Percentiles rank a stretch among this genome's conserved stretches.
These are phyloP conservation scores for Colletotrichum brevisporum DNA, from an alignment of 2,329 filamentous ascomycete genomes.

Conservation along the genomic window DNA sequence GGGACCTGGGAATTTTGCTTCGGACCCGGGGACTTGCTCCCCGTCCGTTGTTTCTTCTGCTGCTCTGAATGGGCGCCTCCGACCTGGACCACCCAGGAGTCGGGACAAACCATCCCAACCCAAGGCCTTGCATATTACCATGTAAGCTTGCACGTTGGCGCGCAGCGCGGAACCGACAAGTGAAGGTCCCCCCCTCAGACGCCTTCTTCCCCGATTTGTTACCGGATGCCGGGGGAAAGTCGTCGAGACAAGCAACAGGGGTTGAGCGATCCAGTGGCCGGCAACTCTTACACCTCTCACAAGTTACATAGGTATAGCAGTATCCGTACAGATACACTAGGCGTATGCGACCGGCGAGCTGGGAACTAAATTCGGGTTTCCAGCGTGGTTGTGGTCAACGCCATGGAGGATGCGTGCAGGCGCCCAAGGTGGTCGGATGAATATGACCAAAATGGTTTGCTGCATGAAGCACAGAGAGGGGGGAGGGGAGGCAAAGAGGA, in stretches of 20 bases:
- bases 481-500: conserved; percentile 7
- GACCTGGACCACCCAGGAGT: too few species aligned
- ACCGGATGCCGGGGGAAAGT: conserved; percentile 13
- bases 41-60: neutral
- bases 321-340: neutral
- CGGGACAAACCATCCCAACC: too few species aligned
- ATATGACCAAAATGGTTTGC: conserved; percentile 12
- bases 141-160: conserved; percentile 8
- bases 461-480: conserved; percentile 27
- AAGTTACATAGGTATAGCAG: too few species aligned
- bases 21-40: neutral
- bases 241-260: conserved; percentile 15
- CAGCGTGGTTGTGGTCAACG: conserved; percentile 1
- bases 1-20: conserved; percentile 31
- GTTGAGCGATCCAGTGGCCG: neutral
- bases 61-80: too few species aligned
- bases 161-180: conserved; percentile 1
- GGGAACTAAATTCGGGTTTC: conserved; percentile 19
- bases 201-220: conserved; percentile 38
- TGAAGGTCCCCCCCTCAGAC: conserved; percentile 20
- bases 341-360: conserved; percentile 16
- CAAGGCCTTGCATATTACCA: too few species aligned
- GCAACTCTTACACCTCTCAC: too few species aligned
- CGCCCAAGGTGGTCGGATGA: conserved; percentile 1
- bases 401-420: conserved; percentile 8